Percentiles rank a stretch among this genome's conserved stretches.
Evolutionary conservation across 306 rosid genomes (phyloP).

Genomic region (Biancaea sappan): DNA sequence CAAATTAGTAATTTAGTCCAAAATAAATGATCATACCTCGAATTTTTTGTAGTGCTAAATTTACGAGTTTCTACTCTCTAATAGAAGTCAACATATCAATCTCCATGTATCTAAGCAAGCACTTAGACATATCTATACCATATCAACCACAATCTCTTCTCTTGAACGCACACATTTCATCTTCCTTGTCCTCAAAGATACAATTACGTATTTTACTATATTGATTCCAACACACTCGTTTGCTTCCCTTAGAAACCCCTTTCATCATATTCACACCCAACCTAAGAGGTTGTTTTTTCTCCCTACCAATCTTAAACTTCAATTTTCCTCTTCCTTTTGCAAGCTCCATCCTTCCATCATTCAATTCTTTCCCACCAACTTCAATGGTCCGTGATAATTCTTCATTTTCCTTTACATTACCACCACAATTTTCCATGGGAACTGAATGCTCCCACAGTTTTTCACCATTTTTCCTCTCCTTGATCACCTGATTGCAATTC

Average conservation of each 20-base stretch:
- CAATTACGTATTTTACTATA: conserved; percentile 12
- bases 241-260: conserved; percentile 49
- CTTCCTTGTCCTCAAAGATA: conserved; percentile 30
- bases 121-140: no score
- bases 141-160: conserved; percentile 4
- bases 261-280: conserved; percentile 39
- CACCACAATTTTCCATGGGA: conserved; percentile 6
- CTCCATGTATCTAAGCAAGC: not conserved
- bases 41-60: not conserved
- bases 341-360: conserved; percentile 28
- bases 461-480: conserved; percentile 57
- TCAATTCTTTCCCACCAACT: conserved; percentile 35
- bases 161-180: conserved; percentile 30
- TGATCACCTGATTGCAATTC: conserved; percentile 15
- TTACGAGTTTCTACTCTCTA: not conserved
- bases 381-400: not conserved
- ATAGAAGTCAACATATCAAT: not conserved
- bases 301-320: conserved; percentile 57
- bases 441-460: conserved; percentile 61
- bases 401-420: conserved; percentile 12
- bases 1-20: no score
- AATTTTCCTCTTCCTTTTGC: conserved; percentile 46
- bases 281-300: conserved; percentile 24
- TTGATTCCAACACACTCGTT: conserved; percentile 49
- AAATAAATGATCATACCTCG: not conserved